Evolutionary conservation across 2,329 filamentous ascomycete genomes (phyloP).

Genomic region (Falciphora oryzae): DNA sequence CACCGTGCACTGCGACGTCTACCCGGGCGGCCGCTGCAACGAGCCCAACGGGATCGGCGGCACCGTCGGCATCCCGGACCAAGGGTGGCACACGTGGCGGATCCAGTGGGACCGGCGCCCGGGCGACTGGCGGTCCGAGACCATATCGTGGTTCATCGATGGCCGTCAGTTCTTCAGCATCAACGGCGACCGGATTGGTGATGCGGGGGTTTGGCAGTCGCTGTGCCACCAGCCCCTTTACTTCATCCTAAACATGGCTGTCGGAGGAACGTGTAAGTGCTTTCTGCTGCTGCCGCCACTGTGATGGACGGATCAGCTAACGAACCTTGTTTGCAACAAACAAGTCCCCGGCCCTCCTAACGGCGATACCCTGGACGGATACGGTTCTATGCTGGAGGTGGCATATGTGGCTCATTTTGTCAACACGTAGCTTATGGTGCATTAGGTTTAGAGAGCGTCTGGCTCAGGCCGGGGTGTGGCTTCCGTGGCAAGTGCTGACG

Average conservation of each 20-base stretch:
- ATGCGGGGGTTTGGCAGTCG: slow-evolving; percentile 33
- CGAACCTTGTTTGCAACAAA: not conserved
- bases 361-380: slow-evolving; percentile 17
- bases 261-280: slow-evolving; percentile 34
- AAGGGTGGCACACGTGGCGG: slow-evolving; percentile 42
- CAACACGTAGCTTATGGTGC: not conserved
- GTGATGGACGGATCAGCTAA: not conserved
- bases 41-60: slow-evolving; percentile 37
- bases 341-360: slow-evolving; percentile 33
- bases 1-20: slow-evolving; percentile 40
- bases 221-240: slow-evolving; percentile 16
- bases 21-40: slow-evolving; percentile 40
- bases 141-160: slow-evolving; percentile 42
- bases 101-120: slow-evolving; percentile 39
- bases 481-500: not conserved
- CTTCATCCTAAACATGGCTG: slow-evolving; percentile 17
- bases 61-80: slow-evolving; percentile 32
- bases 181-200: slow-evolving; percentile 25
- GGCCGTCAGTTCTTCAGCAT: slow-evolving; percentile 37
- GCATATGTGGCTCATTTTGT: slow-evolving; percentile 23
- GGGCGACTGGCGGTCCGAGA: slow-evolving; percentile 36
- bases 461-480: not conserved
- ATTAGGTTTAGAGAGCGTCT: not conserved
- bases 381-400: slow-evolving; percentile 22
- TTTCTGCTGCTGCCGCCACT: not conserved